phyloP scores from a whole-genome alignment of 2,329 filamentous ascomycete genomes.

The Aspergillus ustus region DNA sequence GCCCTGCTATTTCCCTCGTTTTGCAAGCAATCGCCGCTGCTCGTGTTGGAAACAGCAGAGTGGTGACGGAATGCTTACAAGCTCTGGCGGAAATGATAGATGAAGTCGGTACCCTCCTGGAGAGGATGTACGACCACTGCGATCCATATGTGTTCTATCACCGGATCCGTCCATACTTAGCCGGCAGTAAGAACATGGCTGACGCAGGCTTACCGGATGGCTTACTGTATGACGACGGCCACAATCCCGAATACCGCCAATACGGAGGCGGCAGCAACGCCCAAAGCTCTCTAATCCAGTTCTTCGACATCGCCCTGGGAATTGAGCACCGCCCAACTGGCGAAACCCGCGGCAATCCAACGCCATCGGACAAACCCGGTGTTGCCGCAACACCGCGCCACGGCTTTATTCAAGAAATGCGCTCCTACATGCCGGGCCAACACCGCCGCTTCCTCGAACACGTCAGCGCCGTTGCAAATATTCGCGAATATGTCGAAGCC shows the following conservation, averaged over 20 bases:
- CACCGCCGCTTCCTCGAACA: slow-evolving; percentile 89
- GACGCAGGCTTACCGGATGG: slow-evolving; percentile 89
- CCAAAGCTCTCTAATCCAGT: slow-evolving; percentile 94
- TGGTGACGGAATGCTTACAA: slow-evolving; percentile 76
- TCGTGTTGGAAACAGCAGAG: slow-evolving; percentile 68
- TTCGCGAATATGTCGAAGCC: slow-evolving; percentile 77
- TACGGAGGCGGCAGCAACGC: slow-evolving; percentile 95
- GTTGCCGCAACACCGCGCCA: slow-evolving; percentile 63
- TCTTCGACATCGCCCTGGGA: slow-evolving; percentile 91
- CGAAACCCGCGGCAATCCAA: slow-evolving; percentile 55
- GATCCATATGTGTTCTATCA: slow-evolving; percentile 95
- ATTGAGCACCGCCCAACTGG: slow-evolving; percentile 91
- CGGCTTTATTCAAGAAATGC: slow-evolving; percentile 97
- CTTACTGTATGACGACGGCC: slow-evolving; percentile 83
- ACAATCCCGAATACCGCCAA: slow-evolving; percentile 72
- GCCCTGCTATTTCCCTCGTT: slow-evolving; percentile 86
- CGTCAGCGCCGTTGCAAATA: slow-evolving; percentile 79
- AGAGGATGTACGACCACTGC: slow-evolving; percentile 93
- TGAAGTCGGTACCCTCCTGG: slow-evolving; percentile 76
- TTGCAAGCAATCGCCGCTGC: slow-evolving; percentile 82
- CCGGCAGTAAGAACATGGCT: slow-evolving; percentile 96
- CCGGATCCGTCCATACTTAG: slow-evolving; percentile 92
- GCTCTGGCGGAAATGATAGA: slow-evolving; percentile 86
- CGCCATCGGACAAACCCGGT: slow-evolving; percentile 44
- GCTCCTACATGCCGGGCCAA: slow-evolving; percentile 91